Evolutionary conservation across 768 basidiomycete species (phyloP), one percentile per base, ranked within the genome.

Genomic region (Lactifluus rugatus): DNA sequence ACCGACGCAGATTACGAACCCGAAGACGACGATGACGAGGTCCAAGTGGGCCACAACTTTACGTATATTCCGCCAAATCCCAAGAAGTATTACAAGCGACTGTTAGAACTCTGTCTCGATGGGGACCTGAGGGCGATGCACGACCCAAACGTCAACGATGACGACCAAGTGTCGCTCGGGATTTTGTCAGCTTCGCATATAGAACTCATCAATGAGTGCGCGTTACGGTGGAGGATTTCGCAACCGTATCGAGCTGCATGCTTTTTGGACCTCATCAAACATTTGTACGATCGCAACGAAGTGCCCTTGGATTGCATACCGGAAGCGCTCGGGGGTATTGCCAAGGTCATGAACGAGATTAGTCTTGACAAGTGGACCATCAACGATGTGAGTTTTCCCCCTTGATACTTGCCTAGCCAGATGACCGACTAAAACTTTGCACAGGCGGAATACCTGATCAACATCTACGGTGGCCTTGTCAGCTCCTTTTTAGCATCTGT

Each of bases 301-400:
- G 90, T 98, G 5, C 96, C 96, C 2, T 74, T 95, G 67, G 95
- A 95, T 66, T 98, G 96, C 70, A 82, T 98, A 52, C 88, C 88
- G 0, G 96, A 97, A 70, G 95, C 90, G 11, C 71, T 96, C 48
- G 79, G 82, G 46, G 82, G 81, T 56, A 78, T 95, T 19, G 72
- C 77, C 19, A 88, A 87, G 67, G 81, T 84, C 10, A 75, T 84
- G 65, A 75, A 79, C 36, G 91, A 94, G 60, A 79, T 78, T 32
- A 81, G 85, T 8, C 67, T 89, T 2, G 81, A 85, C 19, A 76
- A 81, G 45, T 97, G 96, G 95, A 78, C 88, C 2, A 73, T 73
- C 19, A 79, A 81, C 62, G 95, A 99, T 67, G 92, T 97, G 66
- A 66, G 90, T 81, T 9, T 31, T 9, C 14, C 21, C 39, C 13